Evolutionary conservation across 2,329 filamentous ascomycete genomes (phyloP).

Genomic region (Aschersonia sp.): DNA sequence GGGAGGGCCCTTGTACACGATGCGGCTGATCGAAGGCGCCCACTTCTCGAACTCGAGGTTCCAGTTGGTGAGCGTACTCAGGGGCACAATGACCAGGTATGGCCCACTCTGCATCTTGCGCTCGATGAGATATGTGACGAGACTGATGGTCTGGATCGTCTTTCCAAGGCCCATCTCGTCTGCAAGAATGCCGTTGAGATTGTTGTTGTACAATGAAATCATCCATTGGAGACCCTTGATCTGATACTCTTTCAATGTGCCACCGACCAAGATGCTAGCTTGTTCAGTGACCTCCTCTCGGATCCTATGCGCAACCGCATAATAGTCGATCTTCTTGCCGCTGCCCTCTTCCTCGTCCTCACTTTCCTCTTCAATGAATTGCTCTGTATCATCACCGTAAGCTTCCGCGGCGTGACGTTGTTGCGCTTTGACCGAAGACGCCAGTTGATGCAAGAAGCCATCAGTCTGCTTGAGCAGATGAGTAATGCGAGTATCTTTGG

Average conservation of each 20-base stretch:
- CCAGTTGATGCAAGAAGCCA: constrained; percentile 90
- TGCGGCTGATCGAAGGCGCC: constrained; percentile 73
- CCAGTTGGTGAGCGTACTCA: constrained; percentile 98
- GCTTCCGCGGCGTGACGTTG: constrained; percentile 70
- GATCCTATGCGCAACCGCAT: constrained; percentile 90
- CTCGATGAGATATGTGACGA: constrained; percentile 95
- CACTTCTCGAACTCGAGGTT: constrained; percentile 98
- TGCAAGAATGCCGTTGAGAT: constrained; percentile 93
- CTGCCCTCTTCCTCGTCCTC: constrained; percentile 57
- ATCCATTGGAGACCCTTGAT: constrained; percentile 99
- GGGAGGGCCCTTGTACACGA: constrained; percentile 96
- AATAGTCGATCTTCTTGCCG: constrained; percentile 88
- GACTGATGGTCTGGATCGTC: constrained; percentile 96
- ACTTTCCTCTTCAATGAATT: constrained; percentile 46
- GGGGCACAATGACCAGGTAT: constrained; percentile 89
- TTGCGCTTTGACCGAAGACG: constrained; percentile 85
- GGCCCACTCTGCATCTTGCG: constrained; percentile 84
- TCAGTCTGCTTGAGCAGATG: constrained; percentile 95
- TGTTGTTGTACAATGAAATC: constrained; percentile 99
- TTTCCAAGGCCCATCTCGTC: constrained; percentile 99
- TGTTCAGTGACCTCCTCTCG: constrained; percentile 83
- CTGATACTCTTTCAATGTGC: constrained; percentile 92
- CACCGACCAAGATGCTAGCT: constrained; percentile 76
- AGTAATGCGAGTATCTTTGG: constrained; percentile 98
- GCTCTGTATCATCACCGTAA: constrained; percentile 51